Evolutionary conservation across 345 rosid species (phyloP), one percentile per base, ranked within the genome.

Genomic region (Ailanthus altissimus): DNA sequence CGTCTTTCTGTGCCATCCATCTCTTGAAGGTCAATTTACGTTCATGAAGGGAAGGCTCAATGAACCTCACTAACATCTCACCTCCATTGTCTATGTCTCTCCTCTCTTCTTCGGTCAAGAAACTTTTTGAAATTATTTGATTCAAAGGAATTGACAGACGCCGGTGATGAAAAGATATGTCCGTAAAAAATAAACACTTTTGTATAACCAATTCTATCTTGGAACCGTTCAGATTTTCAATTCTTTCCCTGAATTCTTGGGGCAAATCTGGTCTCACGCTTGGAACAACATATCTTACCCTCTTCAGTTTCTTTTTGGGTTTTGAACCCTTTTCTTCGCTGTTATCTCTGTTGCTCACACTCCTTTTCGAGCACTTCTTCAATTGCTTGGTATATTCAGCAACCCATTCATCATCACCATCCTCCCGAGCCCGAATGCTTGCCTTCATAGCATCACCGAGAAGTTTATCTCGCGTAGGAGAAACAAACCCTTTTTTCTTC

Each of bases 391-490:
- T 42, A n/a, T 10, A 9, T 28, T 47, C 26, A 12, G 32, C 59
- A 3, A 4, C 4, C 73, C 58, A 0, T 20, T 63, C 47, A 6
- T 40, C 15, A 5, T 64, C 26, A 8, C 15, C 12, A 63, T 36
- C 47, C 6, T 21, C 0, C 1, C 26, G 1, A 11, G 49, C 12
- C 18, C 2, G 1, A 66, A 12, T 11, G 7, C 53, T 21, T 8
- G 67, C 45, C 38, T 50, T 69, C 73, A 69, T 50, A 2, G 73
- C 73, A 69, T 50, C 45, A 2, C 16, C 73, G 14, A 50, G 54
- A 12, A 45, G 54, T 67, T 68, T 68, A 15, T 28, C 40, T 6
- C 20, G 13, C 3, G 21, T 0, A 25, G 1, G 18, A 15, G 26
- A n/a, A 0, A 6, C 7, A 12, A 1, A 7, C 20, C 12, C 10